phyloP scores from a whole-genome alignment of 441 rosid species.

The Geranium incanum region DNA sequence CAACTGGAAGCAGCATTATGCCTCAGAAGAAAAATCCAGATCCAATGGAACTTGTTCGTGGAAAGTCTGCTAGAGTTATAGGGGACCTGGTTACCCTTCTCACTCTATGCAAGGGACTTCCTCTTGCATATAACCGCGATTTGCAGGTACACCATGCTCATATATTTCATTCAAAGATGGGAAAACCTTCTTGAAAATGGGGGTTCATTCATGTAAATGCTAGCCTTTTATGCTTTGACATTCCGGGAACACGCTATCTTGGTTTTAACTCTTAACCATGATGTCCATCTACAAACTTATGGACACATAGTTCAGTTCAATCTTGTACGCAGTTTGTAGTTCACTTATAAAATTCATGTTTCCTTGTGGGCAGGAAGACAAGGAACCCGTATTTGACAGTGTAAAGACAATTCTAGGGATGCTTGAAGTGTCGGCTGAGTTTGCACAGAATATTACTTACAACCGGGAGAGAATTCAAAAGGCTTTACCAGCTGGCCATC shows the following conservation, averaged over 20 bases:
- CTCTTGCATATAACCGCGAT: constrained; percentile 89
- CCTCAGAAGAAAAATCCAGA: constrained; percentile 98
- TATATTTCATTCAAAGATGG: background rate
- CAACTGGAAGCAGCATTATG: constrained; percentile 97
- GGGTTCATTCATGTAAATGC: background rate
- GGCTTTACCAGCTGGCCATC: constrained; percentile 81
- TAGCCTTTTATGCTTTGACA: background rate
- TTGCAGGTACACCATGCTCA: constrained; percentile 43
- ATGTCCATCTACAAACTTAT: background rate
- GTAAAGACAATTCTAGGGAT: constrained; percentile 69
- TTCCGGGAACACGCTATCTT: background rate
- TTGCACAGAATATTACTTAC: constrained; percentile 73
- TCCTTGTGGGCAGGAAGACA: constrained; percentile 60
- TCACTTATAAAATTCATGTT: constrained; percentile 6
- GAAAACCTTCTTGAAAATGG: background rate
- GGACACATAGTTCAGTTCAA: background rate
- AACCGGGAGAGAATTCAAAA: constrained; percentile 53
- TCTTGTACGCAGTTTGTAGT: background rate
- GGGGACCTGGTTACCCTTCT: constrained; percentile 80
- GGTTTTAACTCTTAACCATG: background rate
- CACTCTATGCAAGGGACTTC: constrained; percentile 94
- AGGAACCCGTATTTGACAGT: constrained; percentile 85
- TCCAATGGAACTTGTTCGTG: constrained; percentile 97
- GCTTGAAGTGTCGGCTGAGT: constrained; percentile 93
- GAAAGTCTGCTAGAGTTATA: constrained; percentile 79